A percentile compares a stretch with the other conserved stretches of the same genome.
Conservation (phyloP, 306 rosid genomes). For the Corylus avellana region DNA sequence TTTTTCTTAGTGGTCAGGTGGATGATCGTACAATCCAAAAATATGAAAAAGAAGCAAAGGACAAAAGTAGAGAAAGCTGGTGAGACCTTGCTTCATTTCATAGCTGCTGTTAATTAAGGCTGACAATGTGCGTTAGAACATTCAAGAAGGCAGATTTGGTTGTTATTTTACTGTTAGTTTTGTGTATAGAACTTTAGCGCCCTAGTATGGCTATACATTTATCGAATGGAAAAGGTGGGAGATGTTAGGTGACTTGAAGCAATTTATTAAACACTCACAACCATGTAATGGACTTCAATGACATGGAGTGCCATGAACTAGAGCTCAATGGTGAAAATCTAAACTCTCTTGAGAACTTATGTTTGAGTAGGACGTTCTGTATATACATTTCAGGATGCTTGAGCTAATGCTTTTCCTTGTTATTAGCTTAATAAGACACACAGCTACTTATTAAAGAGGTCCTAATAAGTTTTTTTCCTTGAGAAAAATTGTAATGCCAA, state of each 20-base stretch:
- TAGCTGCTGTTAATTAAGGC: slow-evolving; percentile 13
- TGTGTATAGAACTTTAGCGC: not conserved
- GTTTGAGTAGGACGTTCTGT: too few species aligned
- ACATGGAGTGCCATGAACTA: too few species aligned
- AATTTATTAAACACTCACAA: not conserved
- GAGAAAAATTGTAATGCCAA: too few species aligned
- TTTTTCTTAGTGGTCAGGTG: slow-evolving; percentile 95
- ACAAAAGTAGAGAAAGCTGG: slow-evolving; percentile 99
- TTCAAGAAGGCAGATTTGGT: not conserved
- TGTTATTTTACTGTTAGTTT: not conserved
- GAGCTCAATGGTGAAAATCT: too few species aligned
- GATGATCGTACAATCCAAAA: slow-evolving; percentile 97
- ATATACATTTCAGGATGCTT: too few species aligned
- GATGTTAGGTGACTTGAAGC: not conserved
- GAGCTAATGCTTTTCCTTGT: not conserved
- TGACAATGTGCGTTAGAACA: not conserved
- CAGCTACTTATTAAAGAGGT: too few species aligned
- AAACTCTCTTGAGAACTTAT: too few species aligned
- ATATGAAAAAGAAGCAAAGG: slow-evolving; percentile 98
- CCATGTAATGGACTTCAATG: not conserved
- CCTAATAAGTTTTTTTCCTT: too few species aligned
- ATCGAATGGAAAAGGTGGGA: not conserved
- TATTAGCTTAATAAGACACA: too few species aligned
- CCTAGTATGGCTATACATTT: not conserved
- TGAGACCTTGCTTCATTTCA: slow-evolving; percentile 41